Conservation (phyloP, 192 early-diverging fungal species). For the Dispira simplex region DNA sequence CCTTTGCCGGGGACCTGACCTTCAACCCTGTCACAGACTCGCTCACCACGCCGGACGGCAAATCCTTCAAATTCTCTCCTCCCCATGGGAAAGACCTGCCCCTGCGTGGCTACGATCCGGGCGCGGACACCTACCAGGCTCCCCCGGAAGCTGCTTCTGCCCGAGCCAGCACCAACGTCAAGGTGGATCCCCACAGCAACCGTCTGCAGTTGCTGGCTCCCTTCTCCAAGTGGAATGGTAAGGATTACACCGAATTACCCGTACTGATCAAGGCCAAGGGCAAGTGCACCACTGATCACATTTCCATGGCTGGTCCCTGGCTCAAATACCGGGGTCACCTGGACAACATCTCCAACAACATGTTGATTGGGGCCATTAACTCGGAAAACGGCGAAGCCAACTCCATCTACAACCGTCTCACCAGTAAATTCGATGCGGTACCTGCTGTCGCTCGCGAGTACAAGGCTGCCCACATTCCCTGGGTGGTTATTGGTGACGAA, state of each 20-base stretch:
- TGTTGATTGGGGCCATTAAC: conserved; percentile 96
- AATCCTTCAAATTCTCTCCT: conserved; percentile 82
- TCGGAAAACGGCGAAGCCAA: conserved; percentile 68
- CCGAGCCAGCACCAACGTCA: conserved; percentile 51
- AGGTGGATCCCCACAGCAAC: conserved; percentile 69
- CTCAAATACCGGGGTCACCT: conserved; percentile 95
- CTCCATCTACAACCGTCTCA: conserved; percentile 53
- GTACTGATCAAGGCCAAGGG: conserved; percentile 93
- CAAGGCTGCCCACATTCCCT: conserved; percentile 72
- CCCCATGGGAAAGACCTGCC: conserved; percentile 85
- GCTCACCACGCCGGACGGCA: conserved; percentile 71
- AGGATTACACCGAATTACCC: conserved; percentile 63
- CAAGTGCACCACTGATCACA: conserved; percentile 99
- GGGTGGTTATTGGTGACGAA: conserved; percentile 97
- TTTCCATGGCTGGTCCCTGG: conserved; percentile 84
- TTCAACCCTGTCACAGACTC: conserved; percentile 94
- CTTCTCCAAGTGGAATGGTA: conserved; percentile 80
- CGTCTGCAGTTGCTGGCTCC: conserved; percentile 84
- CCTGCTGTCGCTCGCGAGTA: conserved; percentile 89
- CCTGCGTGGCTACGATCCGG: conserved; percentile 83
- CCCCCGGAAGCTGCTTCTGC: conserved; percentile 50
- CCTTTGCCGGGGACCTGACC: conserved; percentile 79
- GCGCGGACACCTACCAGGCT: conserved; percentile 88
- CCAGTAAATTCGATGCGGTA: conserved; percentile 71
- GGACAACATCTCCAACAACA: conserved; percentile 98